phyloP scores from a whole-genome alignment of 176 grass and related monocot species.

The Musa acuminata region DNA sequence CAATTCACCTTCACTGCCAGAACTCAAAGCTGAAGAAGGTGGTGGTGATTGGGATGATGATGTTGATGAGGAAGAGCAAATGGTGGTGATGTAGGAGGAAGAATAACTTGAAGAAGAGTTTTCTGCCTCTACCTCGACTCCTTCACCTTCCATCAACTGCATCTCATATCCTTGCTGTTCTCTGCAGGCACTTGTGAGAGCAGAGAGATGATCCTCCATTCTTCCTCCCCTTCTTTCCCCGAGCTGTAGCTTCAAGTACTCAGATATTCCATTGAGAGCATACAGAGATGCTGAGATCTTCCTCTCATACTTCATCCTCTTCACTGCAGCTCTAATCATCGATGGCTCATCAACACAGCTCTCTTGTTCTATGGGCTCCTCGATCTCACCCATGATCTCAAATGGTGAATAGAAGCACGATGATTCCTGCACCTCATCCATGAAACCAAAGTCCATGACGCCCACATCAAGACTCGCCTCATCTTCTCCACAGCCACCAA shows the following conservation, averaged over 20 bases:
- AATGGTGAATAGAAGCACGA: constrained; percentile 12
- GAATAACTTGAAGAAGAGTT: not conserved
- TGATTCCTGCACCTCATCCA: constrained; percentile 34
- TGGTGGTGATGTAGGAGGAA: not conserved
- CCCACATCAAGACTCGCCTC: constrained; percentile 15
- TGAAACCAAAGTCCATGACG: constrained; percentile 48
- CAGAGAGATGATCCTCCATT: constrained; percentile 40
- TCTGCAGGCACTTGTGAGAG: constrained; percentile 45
- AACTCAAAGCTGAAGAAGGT: not conserved
- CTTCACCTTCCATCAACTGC: constrained; percentile 5
- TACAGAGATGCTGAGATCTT: constrained; percentile 22
- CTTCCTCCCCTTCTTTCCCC: not conserved
- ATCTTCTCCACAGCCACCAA: constrained; percentile 23
- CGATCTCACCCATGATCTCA: constrained; percentile 21
- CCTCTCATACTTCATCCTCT: constrained; percentile 30
- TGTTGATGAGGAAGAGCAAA: not conserved
- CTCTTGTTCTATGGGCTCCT: constrained; percentile 10
- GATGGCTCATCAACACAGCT: constrained; percentile 12
- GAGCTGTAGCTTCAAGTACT: constrained; percentile 16
- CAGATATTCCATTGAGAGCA: constrained; percentile 20
- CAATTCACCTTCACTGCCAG: constrained; percentile 23
- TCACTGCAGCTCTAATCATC: constrained; percentile 8
- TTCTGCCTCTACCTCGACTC: constrained; percentile 12
- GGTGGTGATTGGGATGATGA: not conserved
- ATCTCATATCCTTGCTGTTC: constrained; percentile 12